Evolutionary conservation across 2,329 filamentous ascomycete species (phyloP), one percentile per base, ranked within the genome.

Genomic region (Aureobasidium leucospermi): DNA sequence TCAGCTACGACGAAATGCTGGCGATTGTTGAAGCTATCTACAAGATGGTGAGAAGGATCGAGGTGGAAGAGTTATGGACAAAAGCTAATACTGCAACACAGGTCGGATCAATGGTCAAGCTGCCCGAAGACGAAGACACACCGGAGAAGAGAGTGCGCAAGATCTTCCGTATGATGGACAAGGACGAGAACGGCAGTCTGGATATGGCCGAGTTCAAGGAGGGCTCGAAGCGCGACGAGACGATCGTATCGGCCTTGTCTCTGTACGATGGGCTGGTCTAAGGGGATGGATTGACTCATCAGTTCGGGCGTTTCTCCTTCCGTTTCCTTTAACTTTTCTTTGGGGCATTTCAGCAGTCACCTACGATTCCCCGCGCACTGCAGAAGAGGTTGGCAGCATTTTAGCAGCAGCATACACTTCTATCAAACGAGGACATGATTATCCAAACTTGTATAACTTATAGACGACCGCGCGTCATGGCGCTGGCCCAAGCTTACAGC

Each of bases 151-250:
- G 94, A 65, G 94, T 99, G 64, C 86, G 82, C 76, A 99, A 99
- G 81, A 97, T 99, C 75, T 99, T 99, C 81, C 83, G 88, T 70
- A 97, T 97, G 94, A 99, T 99, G 94, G 94, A 99, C 81, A 99
- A 99, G 82, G 94, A 99, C 74, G 93, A 97, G 79, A 97, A 97
- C 72, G 94, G 93, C 67, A 95, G 89, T 71, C 78, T 99, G 68
- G 93, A 97, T 73, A 93, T 96, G 83, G 88, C 92, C 63, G 94
- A 99, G 74, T 99, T 99, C 81, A 97, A 97, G 78, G 94, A 99
- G 78, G 94, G 94, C 67, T 96, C 91, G 79, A 96, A 97, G 81
- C 89, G 92, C 62, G 94, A 99, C 76, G 93, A 97, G 79, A 99
- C 94, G 9, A 99, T 99, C 71, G 94, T 99, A 61, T 97, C 93